These are phyloP conservation scores for Fusarium equiseti DNA, from an alignment of 2,329 filamentous ascomycete species.

Conservation along the genomic window DNA sequence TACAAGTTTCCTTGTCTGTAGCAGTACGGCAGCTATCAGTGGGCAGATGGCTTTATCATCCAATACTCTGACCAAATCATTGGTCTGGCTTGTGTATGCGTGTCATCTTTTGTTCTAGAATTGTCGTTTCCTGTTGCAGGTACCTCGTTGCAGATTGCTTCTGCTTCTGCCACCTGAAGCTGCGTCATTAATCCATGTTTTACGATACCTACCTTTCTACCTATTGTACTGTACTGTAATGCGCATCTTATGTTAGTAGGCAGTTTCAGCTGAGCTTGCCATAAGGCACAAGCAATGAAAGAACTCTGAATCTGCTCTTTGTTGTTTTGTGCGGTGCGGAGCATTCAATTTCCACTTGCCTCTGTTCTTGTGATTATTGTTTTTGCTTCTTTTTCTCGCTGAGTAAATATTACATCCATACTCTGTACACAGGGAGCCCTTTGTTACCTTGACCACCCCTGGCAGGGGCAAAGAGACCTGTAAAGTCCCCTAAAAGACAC, in stretches of 20 bases:
- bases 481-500: slow-evolving; percentile 23
- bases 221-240: neutral
- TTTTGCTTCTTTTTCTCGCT: slow-evolving; percentile 21
- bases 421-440: slow-evolving; percentile 15
- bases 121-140: neutral
- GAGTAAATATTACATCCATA: slow-evolving; percentile 2
- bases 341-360: slow-evolving; percentile 19
- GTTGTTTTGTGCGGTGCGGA: neutral
- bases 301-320: slow-evolving; percentile 3
- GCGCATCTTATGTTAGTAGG: neutral
- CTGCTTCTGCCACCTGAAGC: slow-evolving; percentile 6
- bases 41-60: neutral
- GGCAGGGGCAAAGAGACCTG: neutral
- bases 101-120: neutral
- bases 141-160: neutral
- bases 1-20: slow-evolving; percentile 1
- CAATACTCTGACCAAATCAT: neutral
- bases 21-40: neutral
- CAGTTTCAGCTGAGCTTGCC: neutral
- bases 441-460: slow-evolving; percentile 13
- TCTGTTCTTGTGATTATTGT: slow-evolving; percentile 12
- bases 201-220: neutral
- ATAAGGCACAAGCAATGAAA: neutral
- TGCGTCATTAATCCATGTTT: slow-evolving; percentile 19
- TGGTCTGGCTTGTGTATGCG: neutral